phyloP scores from a whole-genome alignment of 768 basidiomycete species.

The Agaricus sinodeliciosus region DNA sequence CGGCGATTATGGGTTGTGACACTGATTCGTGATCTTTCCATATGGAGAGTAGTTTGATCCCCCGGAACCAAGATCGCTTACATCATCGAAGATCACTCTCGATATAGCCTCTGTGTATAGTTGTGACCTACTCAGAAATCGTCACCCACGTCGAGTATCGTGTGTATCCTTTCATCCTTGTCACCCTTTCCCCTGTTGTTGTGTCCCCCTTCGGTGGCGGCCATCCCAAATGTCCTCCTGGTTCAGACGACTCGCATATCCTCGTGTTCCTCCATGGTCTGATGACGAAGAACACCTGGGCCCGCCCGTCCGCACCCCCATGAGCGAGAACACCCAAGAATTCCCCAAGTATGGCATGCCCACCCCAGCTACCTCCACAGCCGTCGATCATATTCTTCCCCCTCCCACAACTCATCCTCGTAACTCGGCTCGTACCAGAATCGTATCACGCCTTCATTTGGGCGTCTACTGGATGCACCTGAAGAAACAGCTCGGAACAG shows the following conservation, averaged over 20 bases:
- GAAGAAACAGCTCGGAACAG: constrained; percentile 47
- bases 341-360: constrained; percentile 6
- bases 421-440: constrained; percentile 13
- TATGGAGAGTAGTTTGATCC: constrained; percentile 1
- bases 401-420: constrained; percentile 32
- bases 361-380: constrained; percentile 21
- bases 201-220: constrained; percentile 2
- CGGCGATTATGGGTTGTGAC: constrained; percentile 2
- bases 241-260: constrained; percentile 15
- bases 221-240: constrained; percentile 17
- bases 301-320: constrained; percentile 9
- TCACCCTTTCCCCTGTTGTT: neutral
- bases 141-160: constrained; percentile 8
- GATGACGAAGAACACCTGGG: constrained; percentile 11
- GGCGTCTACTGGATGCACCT: constrained; percentile 43
- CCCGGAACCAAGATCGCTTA: constrained; percentile 4
- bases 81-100: constrained; percentile 6
- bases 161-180: constrained; percentile 10
- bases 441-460: constrained; percentile 34
- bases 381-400: constrained; percentile 29
- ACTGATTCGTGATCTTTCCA: constrained; percentile 2
- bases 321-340: constrained; percentile 12
- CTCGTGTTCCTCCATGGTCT: constrained; percentile 13
- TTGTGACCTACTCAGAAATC: constrained; percentile 6
- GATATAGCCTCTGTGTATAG: constrained; percentile 8